Base-by-base conservation (phyloP, 1,284 basidiomycete species). In the Omphalotus olearius region DNA sequence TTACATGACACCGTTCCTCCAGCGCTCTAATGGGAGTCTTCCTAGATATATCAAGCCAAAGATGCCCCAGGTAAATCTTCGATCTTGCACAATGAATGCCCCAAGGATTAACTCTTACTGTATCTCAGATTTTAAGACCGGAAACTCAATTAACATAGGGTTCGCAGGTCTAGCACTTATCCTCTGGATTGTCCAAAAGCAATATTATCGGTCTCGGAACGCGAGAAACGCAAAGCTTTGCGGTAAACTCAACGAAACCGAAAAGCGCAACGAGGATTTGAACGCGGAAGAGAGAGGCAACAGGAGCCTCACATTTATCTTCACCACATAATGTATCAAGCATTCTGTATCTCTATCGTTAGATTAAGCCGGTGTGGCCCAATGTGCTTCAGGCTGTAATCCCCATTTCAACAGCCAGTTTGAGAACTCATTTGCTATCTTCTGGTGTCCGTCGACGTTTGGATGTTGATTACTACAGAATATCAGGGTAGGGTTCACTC, bases 381-480 rank as follows among this genome's bases (percentile, higher is more conserved):
- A 63, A 26, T 46, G 52, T 25, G 38, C 46, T 40, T 59, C 57
- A 0, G 72, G 70, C 9, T 60, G 55, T 41, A 78, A 60, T 0
- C 75, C 76, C 72, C 73, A 76, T 20, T 67, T 61, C 58, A 69
- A 57, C 49, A 78, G 55, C 75, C 74, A 77, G 3, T 57, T 56
- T 50, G 67, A 65, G 52, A 82, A 79, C 23, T 73, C 59, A 5
- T 65, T 62, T 0, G 78, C 75, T 51, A 81, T 76, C 57, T 78
- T 77, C 43, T 60, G 55, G 49, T 80, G 77, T 0, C 80, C 79
- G 0, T 63, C 57, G 2, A 74, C 67, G 46, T 67, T 76, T 0
- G 79, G 80, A 58, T 80, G 78, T 13, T 62, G 59, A 52, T 82
- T 82, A 46, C 74, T 76, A n/a, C 45, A 52, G 14, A 28, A 45